phyloP scores from a whole-genome alignment of 2,329 filamentous ascomycete genomes.

The Aplosporella prunicola region DNA sequence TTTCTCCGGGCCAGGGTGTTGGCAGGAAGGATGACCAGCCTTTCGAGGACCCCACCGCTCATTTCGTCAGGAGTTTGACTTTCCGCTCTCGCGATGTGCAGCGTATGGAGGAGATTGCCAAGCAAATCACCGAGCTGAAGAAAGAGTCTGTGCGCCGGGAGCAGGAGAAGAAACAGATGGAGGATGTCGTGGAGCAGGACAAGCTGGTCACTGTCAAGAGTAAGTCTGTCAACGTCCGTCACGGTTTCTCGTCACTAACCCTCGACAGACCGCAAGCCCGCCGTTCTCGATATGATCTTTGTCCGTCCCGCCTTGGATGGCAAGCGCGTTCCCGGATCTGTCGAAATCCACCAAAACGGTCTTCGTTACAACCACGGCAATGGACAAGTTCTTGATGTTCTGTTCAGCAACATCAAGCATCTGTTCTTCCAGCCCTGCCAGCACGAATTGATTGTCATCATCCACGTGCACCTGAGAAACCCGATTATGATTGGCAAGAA shows the following conservation, averaged over 20 bases:
- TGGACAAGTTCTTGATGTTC: slow-evolving; percentile 75
- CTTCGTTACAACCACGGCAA: slow-evolving; percentile 77
- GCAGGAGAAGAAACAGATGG: slow-evolving; percentile 98
- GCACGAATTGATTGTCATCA: slow-evolving; percentile 93
- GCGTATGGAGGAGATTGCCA: slow-evolving; percentile 81
- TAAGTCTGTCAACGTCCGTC: slow-evolving; percentile 38
- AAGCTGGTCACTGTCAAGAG: slow-evolving; percentile 92
- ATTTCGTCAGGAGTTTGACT: slow-evolving; percentile 92
- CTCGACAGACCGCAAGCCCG: slow-evolving; percentile 69
- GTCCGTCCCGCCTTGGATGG: slow-evolving; percentile 92
- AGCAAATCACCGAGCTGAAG: slow-evolving; percentile 92
- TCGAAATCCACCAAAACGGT: slow-evolving; percentile 98
- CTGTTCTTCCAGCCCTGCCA: slow-evolving; percentile 97
- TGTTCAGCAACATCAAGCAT: slow-evolving; percentile 98
- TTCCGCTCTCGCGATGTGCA: slow-evolving; percentile 85
- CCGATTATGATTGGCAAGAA: slow-evolving; percentile 98
- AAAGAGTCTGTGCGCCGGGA: slow-evolving; percentile 86
- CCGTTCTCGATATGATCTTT: slow-evolving; percentile 87
- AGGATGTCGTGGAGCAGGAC: slow-evolving; percentile 97
- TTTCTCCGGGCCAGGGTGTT: slow-evolving; percentile 94
- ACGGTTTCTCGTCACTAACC: neutral
- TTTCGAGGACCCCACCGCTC: slow-evolving; percentile 90
- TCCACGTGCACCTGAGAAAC: slow-evolving; percentile 95
- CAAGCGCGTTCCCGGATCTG: slow-evolving; percentile 89
- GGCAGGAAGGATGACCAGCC: slow-evolving; percentile 95